Evolutionary conservation across 306 rosid species (phyloP).

Genomic region (Biancaea sappan): DNA sequence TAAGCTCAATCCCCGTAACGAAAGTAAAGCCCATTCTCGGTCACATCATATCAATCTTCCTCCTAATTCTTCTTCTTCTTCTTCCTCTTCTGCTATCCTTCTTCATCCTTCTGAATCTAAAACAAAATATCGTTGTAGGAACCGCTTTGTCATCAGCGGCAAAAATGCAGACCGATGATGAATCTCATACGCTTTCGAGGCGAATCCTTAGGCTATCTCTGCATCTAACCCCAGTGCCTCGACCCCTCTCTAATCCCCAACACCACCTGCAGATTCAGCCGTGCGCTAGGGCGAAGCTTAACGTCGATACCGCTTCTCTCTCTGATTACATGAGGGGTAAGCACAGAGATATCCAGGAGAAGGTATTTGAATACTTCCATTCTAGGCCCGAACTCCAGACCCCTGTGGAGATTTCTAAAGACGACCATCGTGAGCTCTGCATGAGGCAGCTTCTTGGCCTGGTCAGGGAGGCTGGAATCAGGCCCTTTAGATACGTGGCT

Average conservation of each 20-base stretch:
- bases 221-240: constrained; percentile 56
- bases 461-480: constrained; percentile 75
- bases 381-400: constrained; percentile 77
- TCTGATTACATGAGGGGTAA: constrained; percentile 64
- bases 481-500: constrained; percentile 57
- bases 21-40: background rate
- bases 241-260: background rate
- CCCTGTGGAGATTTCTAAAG: constrained; percentile 78
- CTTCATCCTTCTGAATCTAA: background rate
- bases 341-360: constrained; percentile 72
- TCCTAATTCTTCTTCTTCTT: background rate
- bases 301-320: constrained; percentile 45
- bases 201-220: constrained; percentile 59
- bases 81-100: background rate
- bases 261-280: constrained; percentile 33
- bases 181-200: constrained; percentile 37
- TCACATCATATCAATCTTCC: no score
- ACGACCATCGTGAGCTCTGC: constrained; percentile 74
- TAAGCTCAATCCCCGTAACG: background rate
- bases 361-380: constrained; percentile 60
- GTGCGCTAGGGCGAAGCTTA: constrained; percentile 55
- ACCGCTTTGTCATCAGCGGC: background rate
- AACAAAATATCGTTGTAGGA: background rate
- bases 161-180: constrained; percentile 37
- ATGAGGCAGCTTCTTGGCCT: constrained; percentile 76